Percentiles rank a stretch among this genome's conserved stretches.
phyloP scores from a whole-genome alignment of 2,329 filamentous ascomycete species.

The Fusarium sp. region DNA sequence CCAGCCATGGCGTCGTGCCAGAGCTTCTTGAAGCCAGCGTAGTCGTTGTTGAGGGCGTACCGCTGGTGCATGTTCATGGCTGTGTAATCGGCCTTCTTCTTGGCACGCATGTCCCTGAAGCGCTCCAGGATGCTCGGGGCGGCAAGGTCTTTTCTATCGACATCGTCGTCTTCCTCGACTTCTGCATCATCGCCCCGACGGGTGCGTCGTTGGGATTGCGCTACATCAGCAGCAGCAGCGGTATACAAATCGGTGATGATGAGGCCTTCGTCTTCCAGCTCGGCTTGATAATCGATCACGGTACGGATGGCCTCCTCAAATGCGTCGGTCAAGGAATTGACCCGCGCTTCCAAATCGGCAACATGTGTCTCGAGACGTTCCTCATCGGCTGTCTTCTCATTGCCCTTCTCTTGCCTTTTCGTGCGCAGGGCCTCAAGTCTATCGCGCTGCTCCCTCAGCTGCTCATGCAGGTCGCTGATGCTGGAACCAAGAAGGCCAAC shows the following conservation, averaged over 20 bases:
- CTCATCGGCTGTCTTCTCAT: constrained; percentile 52
- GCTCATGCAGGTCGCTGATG: constrained; percentile 65
- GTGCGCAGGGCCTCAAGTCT: constrained; percentile 49
- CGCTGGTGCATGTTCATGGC: constrained; percentile 57
- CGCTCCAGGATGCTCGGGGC: constrained; percentile 47
- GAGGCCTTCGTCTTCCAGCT: constrained; percentile 61
- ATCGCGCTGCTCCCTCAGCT: constrained; percentile 52
- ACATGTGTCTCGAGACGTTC: constrained; percentile 55
- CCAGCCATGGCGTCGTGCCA: constrained; percentile 67
- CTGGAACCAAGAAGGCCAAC: constrained; percentile 57
- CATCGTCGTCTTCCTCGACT: constrained; percentile 36
- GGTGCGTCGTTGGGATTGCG: constrained; percentile 13
- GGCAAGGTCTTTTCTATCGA: constrained; percentile 41
- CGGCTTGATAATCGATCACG: constrained; percentile 62
- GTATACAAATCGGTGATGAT: constrained; percentile 54
- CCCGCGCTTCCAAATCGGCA: constrained; percentile 53
- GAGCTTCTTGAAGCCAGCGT: constrained; percentile 68
- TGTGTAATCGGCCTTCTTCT: constrained; percentile 58
- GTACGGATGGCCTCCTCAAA: constrained; percentile 62
- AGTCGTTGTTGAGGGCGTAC: constrained; percentile 70
- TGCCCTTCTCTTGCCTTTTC: constrained; percentile 54
- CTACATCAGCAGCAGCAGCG: constrained; percentile 38
- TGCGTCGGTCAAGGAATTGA: constrained; percentile 57
- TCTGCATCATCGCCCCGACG: neutral
- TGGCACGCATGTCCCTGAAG: constrained; percentile 52